Percentiles rank a stretch among this genome's conserved stretches.
These are phyloP conservation scores for Pseudonitzschia delicatissima DNA, from an alignment of 108 stramenopile species.

Conservation along the genomic window DNA sequence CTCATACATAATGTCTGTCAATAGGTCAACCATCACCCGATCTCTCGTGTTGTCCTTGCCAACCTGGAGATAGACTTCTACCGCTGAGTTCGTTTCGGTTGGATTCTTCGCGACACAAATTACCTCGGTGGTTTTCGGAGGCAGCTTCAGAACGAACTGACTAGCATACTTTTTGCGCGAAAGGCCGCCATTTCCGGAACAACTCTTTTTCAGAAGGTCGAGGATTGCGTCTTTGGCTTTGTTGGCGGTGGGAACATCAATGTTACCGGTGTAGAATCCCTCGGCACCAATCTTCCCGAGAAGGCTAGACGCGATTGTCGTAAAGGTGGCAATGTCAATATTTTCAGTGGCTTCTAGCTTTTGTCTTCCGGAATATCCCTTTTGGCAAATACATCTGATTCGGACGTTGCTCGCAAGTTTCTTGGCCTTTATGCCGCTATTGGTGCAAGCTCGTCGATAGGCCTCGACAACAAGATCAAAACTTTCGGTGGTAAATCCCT, in stretches of 20 bases:
- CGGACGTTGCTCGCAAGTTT: slow-evolving; percentile 49
- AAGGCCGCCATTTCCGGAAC: slow-evolving; percentile 32
- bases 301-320: slow-evolving; percentile 38
- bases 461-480: slow-evolving; percentile 74
- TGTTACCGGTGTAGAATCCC: slow-evolving; percentile 72
- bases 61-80: slow-evolving; percentile 83
- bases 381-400: slow-evolving; percentile 56
- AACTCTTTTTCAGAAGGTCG: slow-evolving; percentile 23
- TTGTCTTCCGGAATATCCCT: slow-evolving; percentile 3
- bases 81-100: slow-evolving; percentile 67
- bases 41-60: slow-evolving; percentile 64
- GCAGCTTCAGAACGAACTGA: slow-evolving; percentile 49
- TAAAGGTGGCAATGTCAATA: slow-evolving; percentile 45
- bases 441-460: slow-evolving; percentile 52
- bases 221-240: slow-evolving; percentile 41
- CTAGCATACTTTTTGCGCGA: slow-evolving; percentile 61
- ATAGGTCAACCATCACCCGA: slow-evolving; percentile 66
- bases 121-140: slow-evolving; percentile 13
- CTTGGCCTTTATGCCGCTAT: slow-evolving; percentile 67
- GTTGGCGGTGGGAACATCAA: slow-evolving; percentile 45
- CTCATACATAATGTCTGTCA: slow-evolving; percentile 74
- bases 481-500: slow-evolving; percentile 43
- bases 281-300: slow-evolving; percentile 56
- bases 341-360: slow-evolving; percentile 47
- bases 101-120: slow-evolving; percentile 48